Evolutionary conservation across 2,329 filamentous ascomycete species (phyloP), one percentile per base, ranked within the genome.

Genomic region (Cladosporium colombiae): DNA sequence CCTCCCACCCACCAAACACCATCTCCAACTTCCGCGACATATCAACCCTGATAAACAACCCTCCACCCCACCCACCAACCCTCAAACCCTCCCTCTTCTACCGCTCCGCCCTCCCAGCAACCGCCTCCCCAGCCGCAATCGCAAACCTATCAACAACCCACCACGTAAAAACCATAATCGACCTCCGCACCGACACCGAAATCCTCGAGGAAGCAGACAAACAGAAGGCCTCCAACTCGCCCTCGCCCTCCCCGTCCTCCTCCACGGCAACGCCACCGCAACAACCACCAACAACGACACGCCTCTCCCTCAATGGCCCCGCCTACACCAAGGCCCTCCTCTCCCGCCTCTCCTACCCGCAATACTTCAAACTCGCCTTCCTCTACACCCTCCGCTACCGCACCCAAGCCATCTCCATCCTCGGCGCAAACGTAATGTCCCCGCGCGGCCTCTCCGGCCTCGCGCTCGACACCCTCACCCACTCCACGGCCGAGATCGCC

Each of bases 1-100:
- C 49, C 18, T 2, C 25, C 7, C 33, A 14, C 33, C 35, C 37
- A 40, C 31, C 23, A 46, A 16, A 16, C 3, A 31, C 5, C 14
- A 27, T 93, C 60, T 79, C 89, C 71, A 94, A 94, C 76, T 92
- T 93, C 74, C 87, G 91, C 65, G 91, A 94, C 81, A 88, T 93
- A 52, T 90, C 88, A 49, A 80, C 82, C 68, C 88, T 86, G 0
- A 82, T 92, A 70, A 93, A 93, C 71, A 74, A 78, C 10, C n/a
- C 18, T 33, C 5, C 33, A 27, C 33, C 16, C 3, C 37, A 21
- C 8, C n/a, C 40, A 3, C 84, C 84, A 67, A 76, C 86, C 5
- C 37, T 73, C 10, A 66, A 66, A 55, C 64, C 68, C 4, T 66
- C 66, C 60, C 66, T 72, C 31, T 65, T 75, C 65, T 73, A 67